Conservation (phyloP, 2,329 filamentous ascomycete species). For the Xylaria arbuscula region DNA sequence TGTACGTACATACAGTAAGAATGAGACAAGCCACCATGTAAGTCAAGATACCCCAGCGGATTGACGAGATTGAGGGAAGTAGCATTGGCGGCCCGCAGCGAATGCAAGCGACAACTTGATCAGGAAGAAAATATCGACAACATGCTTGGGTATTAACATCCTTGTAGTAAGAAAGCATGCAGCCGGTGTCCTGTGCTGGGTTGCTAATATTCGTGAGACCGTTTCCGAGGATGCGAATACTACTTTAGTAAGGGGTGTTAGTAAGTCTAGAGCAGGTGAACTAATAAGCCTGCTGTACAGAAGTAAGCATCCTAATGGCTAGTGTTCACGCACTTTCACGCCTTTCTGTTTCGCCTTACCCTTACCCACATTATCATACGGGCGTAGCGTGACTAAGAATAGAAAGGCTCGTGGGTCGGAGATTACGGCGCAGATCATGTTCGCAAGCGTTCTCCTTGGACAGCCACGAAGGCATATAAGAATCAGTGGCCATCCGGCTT, state of each 20-base stretch:
- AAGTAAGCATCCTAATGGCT: slow-evolving; percentile 30
- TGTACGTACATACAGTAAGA: slow-evolving; percentile 33
- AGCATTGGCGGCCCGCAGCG: background rate
- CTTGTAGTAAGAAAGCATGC: background rate
- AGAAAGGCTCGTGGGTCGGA: slow-evolving; percentile 13
- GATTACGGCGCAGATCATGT: slow-evolving; percentile 15
- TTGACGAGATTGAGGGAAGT: background rate
- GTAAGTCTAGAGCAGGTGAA: slow-evolving; percentile 28
- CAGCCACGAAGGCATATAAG: slow-evolving; percentile 27
- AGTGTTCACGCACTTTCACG: background rate
- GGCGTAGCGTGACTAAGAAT: slow-evolving; percentile 19
- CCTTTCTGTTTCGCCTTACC: background rate
- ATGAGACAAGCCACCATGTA: background rate
- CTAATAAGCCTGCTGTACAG: slow-evolving; percentile 20
- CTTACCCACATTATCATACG: slow-evolving; percentile 12
- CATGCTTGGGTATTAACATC: background rate
- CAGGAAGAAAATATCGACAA: background rate
- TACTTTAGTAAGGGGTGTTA: slow-evolving; percentile 29
- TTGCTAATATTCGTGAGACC: background rate
- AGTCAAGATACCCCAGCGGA: background rate
- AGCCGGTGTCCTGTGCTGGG: background rate
- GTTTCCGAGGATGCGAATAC: background rate
- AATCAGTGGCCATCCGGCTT: slow-evolving; percentile 5
- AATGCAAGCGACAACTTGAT: background rate
- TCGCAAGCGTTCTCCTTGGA: background rate